Percentiles rank a stretch among this genome's conserved stretches.
Evolutionary conservation across 768 basidiomycete genomes (phyloP).

Genomic region (Lactarius psammicola): DNA sequence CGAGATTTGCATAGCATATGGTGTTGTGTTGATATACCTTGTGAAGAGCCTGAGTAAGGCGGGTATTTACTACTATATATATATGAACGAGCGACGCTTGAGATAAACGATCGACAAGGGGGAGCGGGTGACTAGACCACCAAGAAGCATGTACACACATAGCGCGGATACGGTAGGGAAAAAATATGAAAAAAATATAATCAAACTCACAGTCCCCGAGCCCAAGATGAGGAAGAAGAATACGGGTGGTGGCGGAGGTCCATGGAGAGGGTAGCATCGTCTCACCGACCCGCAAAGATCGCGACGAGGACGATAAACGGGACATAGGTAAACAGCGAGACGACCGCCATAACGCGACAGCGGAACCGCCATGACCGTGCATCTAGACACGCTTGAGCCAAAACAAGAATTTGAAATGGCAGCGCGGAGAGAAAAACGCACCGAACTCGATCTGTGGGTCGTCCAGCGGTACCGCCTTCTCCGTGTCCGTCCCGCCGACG

Average conservation of each 20-base stretch:
- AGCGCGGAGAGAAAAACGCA: constrained; percentile 37
- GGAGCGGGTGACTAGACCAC: neutral
- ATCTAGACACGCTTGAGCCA: constrained; percentile 43
- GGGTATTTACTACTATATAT: constrained; percentile 9
- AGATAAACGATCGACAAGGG: constrained; percentile 4
- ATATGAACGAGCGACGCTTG: constrained; percentile 5
- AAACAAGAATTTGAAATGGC: constrained; percentile 10
- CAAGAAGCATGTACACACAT: constrained; percentile 10
- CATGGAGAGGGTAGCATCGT: neutral
- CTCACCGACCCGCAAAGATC: constrained; percentile 53
- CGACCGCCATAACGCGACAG: constrained; percentile 67
- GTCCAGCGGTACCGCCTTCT: constrained; percentile 71
- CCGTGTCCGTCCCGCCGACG: constrained; percentile 52
- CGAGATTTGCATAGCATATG: neutral
- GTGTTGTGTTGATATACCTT: constrained; percentile 5
- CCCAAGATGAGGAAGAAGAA: constrained; percentile 1
- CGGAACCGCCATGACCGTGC: constrained; percentile 71
- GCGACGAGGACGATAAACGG: constrained; percentile 76
- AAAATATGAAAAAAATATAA: neutral
- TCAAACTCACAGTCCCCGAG: constrained; percentile 13
- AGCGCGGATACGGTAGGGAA: constrained; percentile 5
- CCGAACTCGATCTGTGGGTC: constrained; percentile 80
- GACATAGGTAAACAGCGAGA: constrained; percentile 72
- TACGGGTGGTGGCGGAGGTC: neutral
- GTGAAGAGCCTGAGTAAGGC: neutral